Evolutionary conservation across 371 early-diverging fungal species (phyloP).

Genomic region (Mycotypha africana): DNA sequence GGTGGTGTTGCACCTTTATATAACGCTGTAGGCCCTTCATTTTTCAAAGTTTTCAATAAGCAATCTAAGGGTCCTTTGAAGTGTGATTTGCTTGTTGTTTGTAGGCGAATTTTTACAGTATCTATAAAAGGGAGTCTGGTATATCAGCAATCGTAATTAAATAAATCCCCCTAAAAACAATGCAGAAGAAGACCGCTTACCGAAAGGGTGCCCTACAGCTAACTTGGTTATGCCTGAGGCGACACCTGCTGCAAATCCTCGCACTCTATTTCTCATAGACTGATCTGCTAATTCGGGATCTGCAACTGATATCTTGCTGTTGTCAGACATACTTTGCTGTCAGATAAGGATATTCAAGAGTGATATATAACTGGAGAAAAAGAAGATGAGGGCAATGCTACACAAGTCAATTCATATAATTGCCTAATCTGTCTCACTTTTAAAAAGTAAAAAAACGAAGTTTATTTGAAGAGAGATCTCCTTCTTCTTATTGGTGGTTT

Average conservation of each 20-base stretch:
- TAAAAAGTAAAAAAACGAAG: too few relatives aligned
- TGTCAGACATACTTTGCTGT: too few relatives aligned
- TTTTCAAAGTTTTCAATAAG: constrained; percentile 57
- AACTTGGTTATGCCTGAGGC: constrained; percentile 80
- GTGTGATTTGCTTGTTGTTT: constrained; percentile 66
- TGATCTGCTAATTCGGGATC: constrained; percentile 35
- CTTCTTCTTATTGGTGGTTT: too few relatives aligned
- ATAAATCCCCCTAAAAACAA: background rate
- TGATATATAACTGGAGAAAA: too few relatives aligned
- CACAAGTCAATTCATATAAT: too few relatives aligned
- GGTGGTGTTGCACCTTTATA: constrained; percentile 95
- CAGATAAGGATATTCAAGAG: too few relatives aligned
- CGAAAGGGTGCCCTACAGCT: constrained; percentile 79
- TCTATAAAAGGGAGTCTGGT: constrained; percentile 46
- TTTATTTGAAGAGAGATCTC: too few relatives aligned
- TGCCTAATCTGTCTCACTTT: too few relatives aligned
- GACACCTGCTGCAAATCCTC: constrained; percentile 75
- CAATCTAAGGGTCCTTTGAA: constrained; percentile 90
- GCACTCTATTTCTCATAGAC: constrained; percentile 52
- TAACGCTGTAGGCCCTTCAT: constrained; percentile 78
- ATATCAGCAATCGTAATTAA: background rate
- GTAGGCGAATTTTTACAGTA: constrained; percentile 71
- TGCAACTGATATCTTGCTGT: too few relatives aligned
- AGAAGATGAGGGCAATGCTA: too few relatives aligned
- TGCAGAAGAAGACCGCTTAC: too few relatives aligned